phyloP scores from a whole-genome alignment of 2,329 filamentous ascomycete genomes.

The Ceratocystis papillata region DNA sequence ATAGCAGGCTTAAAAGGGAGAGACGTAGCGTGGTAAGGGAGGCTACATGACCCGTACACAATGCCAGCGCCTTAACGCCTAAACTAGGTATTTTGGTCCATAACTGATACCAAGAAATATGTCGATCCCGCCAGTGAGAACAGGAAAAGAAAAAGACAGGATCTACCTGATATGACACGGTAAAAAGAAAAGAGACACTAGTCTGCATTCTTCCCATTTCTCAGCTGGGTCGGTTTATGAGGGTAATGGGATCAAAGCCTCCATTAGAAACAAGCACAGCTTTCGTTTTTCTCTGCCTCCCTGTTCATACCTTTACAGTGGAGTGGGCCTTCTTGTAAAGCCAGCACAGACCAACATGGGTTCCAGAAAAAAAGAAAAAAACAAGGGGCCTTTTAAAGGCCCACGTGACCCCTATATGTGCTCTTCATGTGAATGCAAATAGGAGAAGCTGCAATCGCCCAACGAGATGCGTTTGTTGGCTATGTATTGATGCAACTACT shows the following conservation, averaged over 20 bases:
- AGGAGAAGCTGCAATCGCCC: neutral
- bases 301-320: neutral
- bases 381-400: neutral
- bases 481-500: too few relatives aligned
- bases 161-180: neutral
- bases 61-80: neutral
- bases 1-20: neutral
- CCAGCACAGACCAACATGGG: neutral
- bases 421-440: neutral
- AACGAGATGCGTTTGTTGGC: too few relatives aligned
- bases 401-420: too few relatives aligned
- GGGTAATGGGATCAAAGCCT: neutral
- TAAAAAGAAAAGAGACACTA: neutral
- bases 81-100: neutral
- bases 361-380: neutral
- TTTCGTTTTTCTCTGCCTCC: neutral
- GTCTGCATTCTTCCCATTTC: neutral
- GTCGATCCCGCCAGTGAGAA: neutral
- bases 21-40: neutral
- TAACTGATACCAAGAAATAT: neutral
- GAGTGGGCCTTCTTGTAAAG: neutral
- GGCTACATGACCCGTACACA: neutral
- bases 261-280: neutral
- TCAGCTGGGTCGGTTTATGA: neutral
- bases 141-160: neutral